These are phyloP conservation scores for Volvox africanus DNA, from an alignment of 139 green algal genomes.

Conservation along the genomic window DNA sequence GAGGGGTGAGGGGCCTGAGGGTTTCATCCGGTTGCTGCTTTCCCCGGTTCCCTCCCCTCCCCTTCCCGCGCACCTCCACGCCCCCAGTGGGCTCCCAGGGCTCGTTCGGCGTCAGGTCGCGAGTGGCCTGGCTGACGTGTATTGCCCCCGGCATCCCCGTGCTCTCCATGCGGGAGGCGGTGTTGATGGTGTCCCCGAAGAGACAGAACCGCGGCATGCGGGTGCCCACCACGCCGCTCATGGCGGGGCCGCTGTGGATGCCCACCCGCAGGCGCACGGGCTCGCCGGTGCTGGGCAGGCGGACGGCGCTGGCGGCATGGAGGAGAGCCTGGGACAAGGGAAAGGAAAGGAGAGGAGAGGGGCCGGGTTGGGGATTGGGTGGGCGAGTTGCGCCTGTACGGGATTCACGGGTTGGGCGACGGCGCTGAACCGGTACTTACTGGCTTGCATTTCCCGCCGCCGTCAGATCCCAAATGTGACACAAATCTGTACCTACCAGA, in stretches of 20 bases:
- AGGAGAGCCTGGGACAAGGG: constrained; percentile 22
- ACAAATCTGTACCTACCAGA: too few species aligned
- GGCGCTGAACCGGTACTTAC: too few species aligned
- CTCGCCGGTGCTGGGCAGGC: constrained; percentile 30
- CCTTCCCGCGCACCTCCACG: constrained; percentile 52
- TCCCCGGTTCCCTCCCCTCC: background rate
- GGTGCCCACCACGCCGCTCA: constrained; percentile 53
- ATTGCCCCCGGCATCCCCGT: constrained; percentile 56
- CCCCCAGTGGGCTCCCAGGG: constrained; percentile 41
- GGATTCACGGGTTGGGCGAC: too few species aligned
- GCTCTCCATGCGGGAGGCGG: constrained; percentile 57
- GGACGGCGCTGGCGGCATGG: constrained; percentile 9
- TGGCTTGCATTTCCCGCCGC: too few species aligned
- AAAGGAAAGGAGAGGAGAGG: background rate
- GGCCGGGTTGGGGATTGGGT: background rate
- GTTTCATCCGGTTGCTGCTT: too few species aligned
- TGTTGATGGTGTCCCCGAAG: constrained; percentile 53
- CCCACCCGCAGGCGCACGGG: constrained; percentile 48
- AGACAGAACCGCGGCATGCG: constrained; percentile 55
- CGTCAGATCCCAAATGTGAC: too few species aligned
- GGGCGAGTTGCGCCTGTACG: too few species aligned
- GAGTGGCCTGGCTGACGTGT: constrained; percentile 51
- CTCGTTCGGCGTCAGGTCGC: constrained; percentile 34
- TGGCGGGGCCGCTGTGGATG: constrained; percentile 51
- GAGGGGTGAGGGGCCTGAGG: too few species aligned